phyloP scores from a whole-genome alignment of 495 filamentous ascomycete species.

The Penicillium paxilli region DNA sequence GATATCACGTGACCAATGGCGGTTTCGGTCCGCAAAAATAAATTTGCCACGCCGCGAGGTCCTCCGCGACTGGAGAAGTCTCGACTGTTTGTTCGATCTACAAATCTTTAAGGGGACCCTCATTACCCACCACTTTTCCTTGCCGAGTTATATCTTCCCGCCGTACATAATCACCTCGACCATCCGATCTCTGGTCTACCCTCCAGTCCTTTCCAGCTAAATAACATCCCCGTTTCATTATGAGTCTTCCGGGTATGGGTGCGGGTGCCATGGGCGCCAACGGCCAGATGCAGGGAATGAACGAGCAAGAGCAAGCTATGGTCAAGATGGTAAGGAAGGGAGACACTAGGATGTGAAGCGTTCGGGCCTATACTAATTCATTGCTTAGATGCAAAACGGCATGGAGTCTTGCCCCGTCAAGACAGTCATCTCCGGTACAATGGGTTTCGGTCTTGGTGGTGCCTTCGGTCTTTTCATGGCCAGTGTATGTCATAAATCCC shows the following conservation, averaged over 20 bases:
- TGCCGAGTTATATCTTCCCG: background rate
- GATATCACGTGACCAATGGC: conserved; percentile 31
- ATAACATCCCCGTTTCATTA: conserved; percentile 16
- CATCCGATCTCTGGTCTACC: too few relatives aligned
- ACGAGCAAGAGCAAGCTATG: conserved; percentile 53
- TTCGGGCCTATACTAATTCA: conserved; percentile 3
- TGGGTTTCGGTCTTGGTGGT: conserved; percentile 88
- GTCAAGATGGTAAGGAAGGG: conserved; percentile 55
- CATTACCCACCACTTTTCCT: conserved; percentile 1
- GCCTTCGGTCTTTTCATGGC: conserved; percentile 97
- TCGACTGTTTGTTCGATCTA: conserved; percentile 3
- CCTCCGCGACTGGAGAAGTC: conserved; percentile 20
- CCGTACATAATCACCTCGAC: background rate
- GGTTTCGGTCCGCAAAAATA: conserved; percentile 42
- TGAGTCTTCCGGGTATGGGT: conserved; percentile 49
- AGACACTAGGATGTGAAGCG: too few relatives aligned
- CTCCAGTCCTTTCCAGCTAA: background rate
- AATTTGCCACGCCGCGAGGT: conserved; percentile 35
- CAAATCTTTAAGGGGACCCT: conserved; percentile 7
- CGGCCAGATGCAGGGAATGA: conserved; percentile 42
- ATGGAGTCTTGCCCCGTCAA: conserved; percentile 92
- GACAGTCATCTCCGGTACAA: conserved; percentile 76
- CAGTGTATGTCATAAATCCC: conserved; percentile 60
- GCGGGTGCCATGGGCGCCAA: conserved; percentile 30
- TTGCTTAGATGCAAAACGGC: conserved; percentile 65